Evolutionary conservation across 306 rosid species (phyloP), one percentile per base, ranked within the genome.

Genomic region (Fragaria nilgerrensis): DNA sequence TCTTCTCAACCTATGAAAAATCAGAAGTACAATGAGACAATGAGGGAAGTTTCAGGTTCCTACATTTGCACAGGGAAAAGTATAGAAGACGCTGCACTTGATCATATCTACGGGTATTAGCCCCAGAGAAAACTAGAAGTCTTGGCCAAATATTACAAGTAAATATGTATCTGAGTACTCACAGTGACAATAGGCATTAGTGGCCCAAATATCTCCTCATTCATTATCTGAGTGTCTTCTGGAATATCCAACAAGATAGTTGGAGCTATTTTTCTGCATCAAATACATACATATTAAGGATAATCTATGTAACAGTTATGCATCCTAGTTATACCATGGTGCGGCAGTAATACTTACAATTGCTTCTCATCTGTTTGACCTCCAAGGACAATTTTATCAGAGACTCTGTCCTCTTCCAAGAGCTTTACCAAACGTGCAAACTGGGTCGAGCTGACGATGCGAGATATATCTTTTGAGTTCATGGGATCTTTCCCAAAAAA

Each of bases 181-280:
- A 92, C 96, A 25, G 94, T 90, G 71, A 90, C 44, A 64, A 90
- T 92, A 68, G 96, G 96, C 85, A 92, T 3, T 70, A 90, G 77
- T 52, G 96, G 96, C 16, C 97, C 96, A 79, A 90, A 90, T 81
- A 92, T 92, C 82, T 92, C 97, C 64, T 92, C 97, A 50, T 90
- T 90, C 97, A 92, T 90, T 20, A 90, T 81, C 67, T 43, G 67
- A 47, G 92, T 69, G 7, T 92, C 96, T 62, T 82, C 85, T 52
- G 97, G 96, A 72, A 88, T 87, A 84, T 89, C 91, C 74, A 92
- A 75, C 80, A 92, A 20, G 63, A 92, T 76, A 55, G 97, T 88
- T 76, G 97, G 97, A 72, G 96, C 89, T 75, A 92, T 90, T 86
- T 66, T 89, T 79, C 97, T 92, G 88, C 84, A 83, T 73, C 36